Conservation (phyloP, 1,139 yeast species). For the Chernovozyma aurita region DNA sequence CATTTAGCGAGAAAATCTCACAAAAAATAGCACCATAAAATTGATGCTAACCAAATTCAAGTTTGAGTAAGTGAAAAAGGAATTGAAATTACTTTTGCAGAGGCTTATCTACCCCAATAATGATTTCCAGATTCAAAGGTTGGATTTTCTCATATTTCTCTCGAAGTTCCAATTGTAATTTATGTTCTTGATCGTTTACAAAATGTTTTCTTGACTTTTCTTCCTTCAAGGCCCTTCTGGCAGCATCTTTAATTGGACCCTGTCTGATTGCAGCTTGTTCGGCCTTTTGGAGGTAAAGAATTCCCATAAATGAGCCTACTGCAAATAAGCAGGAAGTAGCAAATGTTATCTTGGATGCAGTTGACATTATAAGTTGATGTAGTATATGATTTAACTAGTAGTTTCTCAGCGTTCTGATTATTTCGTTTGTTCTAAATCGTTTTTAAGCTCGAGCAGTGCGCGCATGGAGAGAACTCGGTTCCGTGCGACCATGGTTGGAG, state of each 20-base stretch:
- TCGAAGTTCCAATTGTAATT: conserved; percentile 63
- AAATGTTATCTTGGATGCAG: conserved; percentile 67
- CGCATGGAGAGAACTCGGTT: no score
- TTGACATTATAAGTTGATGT: no score
- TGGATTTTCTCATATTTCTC: conserved; percentile 62
- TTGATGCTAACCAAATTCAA: no score
- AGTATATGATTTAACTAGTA: no score
- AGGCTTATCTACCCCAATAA: conserved; percentile 25
- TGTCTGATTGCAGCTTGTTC: conserved; percentile 69
- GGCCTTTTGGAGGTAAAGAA: conserved; percentile 60
- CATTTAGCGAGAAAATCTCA: no score
- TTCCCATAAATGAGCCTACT: conserved; percentile 56
- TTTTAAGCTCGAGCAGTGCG: no score
- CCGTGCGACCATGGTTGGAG: no score
- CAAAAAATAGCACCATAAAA: no score
- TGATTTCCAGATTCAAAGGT: conserved; percentile 47
- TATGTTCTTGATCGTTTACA: conserved; percentile 70
- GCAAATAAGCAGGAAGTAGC: conserved; percentile 56
- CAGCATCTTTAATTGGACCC: conserved; percentile 79
- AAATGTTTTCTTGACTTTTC: conserved; percentile 33
- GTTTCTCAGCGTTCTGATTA: no score
- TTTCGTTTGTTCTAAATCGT: no score
- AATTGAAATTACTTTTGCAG: neutral
- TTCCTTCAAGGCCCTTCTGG: conserved; percentile 46
- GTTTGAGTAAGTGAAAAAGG: no score